Base-by-base conservation (phyloP, 257 asterid genomes). In the Striga asiatica region DNA sequence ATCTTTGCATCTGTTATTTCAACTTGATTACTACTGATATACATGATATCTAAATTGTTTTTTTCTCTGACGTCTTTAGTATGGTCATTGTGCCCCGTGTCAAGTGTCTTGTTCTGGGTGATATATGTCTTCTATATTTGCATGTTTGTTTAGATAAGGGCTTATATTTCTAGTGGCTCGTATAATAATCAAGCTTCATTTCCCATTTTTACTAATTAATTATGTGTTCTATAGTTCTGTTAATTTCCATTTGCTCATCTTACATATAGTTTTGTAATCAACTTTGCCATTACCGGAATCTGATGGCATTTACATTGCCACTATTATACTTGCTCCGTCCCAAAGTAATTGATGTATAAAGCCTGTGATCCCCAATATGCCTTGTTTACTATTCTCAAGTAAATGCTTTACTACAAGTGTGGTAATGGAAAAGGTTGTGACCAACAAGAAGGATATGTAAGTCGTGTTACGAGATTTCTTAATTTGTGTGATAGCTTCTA, bases 151-250 rank as follows among this genome's bases (percentile, higher is more conserved):
- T 37, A 29, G 17, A 11, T 20, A 48, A 35, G 13, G 60, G 41
- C 53, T 31, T 25, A 10, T 47, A 46, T n/a, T n/a, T 31, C 42
- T 64, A 32, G 51, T 55, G 42, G 41, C 39, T 46, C 41, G n/a
- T 34, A 14, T 29, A 22, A 34, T 12, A n/a, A 29, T 8, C 20
- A 20, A 42, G 12, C 41, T 32, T 28, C 24, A 21, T 22, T 42
- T 41, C n/a, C 35, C 22, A 28, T 6, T 12, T 20, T 0, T 28
- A 52, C 43, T 28, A 8, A 13, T n/a, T n/a, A n/a, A n/a, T 39
- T 37, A 2, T 27, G 24, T 32, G 47, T 39, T 61, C 39, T 38
- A 12, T 27, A 48, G 6, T 50, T 22, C 22, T 56, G 37, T 8
- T 23, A 13, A 35, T 3, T 50, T 50, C 66, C 19, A 34, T 14